Percentiles rank a stretch among this genome's conserved stretches.
Conservation (phyloP, 179 eudicot genomes). For the Drosera spatulata region DNA sequence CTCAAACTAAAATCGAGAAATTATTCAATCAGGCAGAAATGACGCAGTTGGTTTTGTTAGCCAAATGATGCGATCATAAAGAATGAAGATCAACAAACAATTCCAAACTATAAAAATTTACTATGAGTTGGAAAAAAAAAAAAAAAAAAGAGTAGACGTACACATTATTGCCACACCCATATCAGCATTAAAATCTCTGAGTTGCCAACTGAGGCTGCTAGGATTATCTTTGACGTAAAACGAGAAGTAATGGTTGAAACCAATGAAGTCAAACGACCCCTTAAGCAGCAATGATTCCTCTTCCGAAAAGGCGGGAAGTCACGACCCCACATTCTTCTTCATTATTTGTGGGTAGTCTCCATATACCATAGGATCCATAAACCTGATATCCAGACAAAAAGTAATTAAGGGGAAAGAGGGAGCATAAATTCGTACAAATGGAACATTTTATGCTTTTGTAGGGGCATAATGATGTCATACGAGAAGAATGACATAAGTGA, state of each 20-base stretch:
- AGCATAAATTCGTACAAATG: no score
- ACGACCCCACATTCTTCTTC: conserved; percentile 25
- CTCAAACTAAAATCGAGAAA: no score
- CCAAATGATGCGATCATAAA: no score
- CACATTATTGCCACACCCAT: conserved; percentile 10
- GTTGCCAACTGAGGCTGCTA: conserved; percentile 10
- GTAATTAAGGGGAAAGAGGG: no score
- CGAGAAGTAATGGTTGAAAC: conserved; percentile 39
- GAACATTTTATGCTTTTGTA: no score
- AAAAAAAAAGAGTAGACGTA: conserved; percentile 7
- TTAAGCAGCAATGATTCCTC: conserved; percentile 31
- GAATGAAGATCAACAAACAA: no score
- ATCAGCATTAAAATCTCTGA: conserved; percentile 25
- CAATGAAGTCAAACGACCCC: conserved; percentile 47
- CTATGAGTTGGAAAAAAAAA: neutral
- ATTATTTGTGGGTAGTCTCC: conserved; percentile 55
- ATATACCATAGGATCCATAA: conserved; percentile 35
- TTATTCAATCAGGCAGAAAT: no score
- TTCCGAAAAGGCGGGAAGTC: conserved; percentile 36
- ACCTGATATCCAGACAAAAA: conserved; percentile 12
- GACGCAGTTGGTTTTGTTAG: no score
- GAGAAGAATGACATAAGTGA: neutral
- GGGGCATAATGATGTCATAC: no score
- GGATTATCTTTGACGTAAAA: conserved; percentile 21
- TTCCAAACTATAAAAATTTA: no score